A percentile compares a stretch with the other conserved stretches of the same genome.
Evolutionary conservation across 2,329 filamentous ascomycete species (phyloP).

Genomic region (Botryosphaeria dothidea): DNA sequence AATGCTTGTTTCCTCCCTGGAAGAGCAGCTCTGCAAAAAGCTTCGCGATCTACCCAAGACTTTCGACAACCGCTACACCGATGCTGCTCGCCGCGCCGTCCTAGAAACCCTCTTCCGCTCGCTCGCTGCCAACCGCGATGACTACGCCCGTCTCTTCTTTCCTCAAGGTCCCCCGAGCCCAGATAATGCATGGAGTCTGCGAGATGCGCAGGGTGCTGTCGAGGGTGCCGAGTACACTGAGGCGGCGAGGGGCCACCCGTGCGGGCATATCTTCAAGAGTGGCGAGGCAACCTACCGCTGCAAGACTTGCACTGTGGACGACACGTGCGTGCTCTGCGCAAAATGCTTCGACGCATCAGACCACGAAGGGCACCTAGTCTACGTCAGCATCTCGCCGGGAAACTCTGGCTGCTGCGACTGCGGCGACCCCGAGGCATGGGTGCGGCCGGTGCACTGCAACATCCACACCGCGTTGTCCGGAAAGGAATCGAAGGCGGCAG

Average conservation of each 20-base stretch:
- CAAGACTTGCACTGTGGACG: slow-evolving; percentile 90
- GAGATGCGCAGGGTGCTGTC: slow-evolving; percentile 85
- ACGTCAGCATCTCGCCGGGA: slow-evolving; percentile 81
- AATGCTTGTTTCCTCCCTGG: slow-evolving; percentile 55
- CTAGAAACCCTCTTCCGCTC: slow-evolving; percentile 82
- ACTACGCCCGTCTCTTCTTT: slow-evolving; percentile 80
- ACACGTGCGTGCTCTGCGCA: slow-evolving; percentile 92
- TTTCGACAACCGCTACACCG: slow-evolving; percentile 74
- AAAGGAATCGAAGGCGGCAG: slow-evolving; percentile 45
- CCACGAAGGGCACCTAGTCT: slow-evolving; percentile 89
- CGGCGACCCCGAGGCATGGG: slow-evolving; percentile 94
- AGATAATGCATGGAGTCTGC: slow-evolving; percentile 70
- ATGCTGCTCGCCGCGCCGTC: slow-evolving; percentile 70
- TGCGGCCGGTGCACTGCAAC: slow-evolving; percentile 81
- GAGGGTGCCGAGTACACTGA: slow-evolving; percentile 95
- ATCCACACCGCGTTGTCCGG: slow-evolving; percentile 71
- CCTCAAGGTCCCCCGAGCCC: slow-evolving; percentile 67
- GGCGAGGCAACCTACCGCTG: slow-evolving; percentile 94
- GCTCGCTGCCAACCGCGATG: slow-evolving; percentile 71
- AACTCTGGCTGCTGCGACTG: slow-evolving; percentile 98
- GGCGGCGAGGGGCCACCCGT: slow-evolving; percentile 86
- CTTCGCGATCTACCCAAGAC: slow-evolving; percentile 75
- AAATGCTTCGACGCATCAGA: slow-evolving; percentile 95
- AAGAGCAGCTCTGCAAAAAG: slow-evolving; percentile 81
- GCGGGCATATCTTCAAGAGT: slow-evolving; percentile 94